phyloP scores from a whole-genome alignment of 176 grass and related monocot species.

The Paspalum notatum region DNA sequence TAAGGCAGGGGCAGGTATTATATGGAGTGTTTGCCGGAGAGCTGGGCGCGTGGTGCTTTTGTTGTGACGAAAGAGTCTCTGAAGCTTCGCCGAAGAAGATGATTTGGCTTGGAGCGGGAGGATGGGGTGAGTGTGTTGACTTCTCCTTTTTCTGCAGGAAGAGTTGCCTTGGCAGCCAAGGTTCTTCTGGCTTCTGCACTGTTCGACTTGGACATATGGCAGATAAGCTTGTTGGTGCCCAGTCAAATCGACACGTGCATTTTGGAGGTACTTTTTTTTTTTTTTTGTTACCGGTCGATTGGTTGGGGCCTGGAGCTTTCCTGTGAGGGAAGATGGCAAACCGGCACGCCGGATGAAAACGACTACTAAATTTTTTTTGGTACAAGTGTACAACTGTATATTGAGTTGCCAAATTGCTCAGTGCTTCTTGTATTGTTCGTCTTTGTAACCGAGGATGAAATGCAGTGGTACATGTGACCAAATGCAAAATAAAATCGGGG shows the following conservation, averaged over 20 bases:
- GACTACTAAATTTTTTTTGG: background rate
- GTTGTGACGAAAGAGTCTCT: background rate
- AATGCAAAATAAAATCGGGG: too few species aligned
- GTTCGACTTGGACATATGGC: background rate
- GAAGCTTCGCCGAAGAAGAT: conserved; percentile 11
- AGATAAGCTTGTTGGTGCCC: background rate
- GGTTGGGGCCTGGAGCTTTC: background rate
- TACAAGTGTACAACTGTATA: too few species aligned
- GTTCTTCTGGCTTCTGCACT: background rate
- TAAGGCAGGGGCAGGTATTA: background rate
- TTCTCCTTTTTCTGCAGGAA: background rate
- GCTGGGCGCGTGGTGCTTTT: background rate
- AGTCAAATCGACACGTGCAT: background rate
- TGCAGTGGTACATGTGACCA: too few species aligned
- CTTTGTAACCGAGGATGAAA: too few species aligned
- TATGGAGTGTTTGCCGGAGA: background rate
- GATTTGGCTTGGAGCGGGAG: background rate
- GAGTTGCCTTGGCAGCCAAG: conserved; percentile 1
- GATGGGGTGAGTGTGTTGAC: background rate
- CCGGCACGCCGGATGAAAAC: background rate
- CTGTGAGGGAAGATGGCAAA: background rate
- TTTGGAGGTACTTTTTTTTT: too few species aligned
- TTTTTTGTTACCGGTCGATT: background rate
- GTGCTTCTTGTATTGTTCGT: too few species aligned
- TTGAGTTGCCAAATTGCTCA: too few species aligned